Conservation (phyloP, 2,329 filamentous ascomycete species). For the Fonsecaea pedrosoi region DNA sequence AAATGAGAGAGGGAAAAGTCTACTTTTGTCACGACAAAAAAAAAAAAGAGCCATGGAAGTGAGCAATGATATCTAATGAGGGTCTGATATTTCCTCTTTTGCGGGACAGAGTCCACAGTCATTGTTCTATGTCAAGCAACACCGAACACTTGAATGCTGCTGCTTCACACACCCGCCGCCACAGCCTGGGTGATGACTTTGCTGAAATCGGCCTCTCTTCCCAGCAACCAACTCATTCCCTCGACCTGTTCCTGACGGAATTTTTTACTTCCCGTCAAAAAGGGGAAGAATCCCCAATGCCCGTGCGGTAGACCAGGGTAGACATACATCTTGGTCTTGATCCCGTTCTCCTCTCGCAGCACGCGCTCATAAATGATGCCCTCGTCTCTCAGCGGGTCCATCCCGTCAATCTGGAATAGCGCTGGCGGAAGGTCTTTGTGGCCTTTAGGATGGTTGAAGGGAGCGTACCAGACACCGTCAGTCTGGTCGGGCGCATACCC, state of each 20-base stretch:
- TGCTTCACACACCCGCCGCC: conserved; percentile 25
- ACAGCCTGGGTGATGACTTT: conserved; percentile 26
- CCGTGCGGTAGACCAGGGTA: conserved; percentile 46
- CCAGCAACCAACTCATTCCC: conserved; percentile 37
- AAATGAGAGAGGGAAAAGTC: conserved; percentile 39
- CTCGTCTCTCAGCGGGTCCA: conserved; percentile 43
- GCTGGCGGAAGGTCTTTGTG: conserved; percentile 42
- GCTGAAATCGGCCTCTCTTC: conserved; percentile 32
- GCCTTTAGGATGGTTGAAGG: conserved; percentile 38
- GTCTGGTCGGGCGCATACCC: conserved; percentile 37
- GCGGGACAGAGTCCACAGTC: neutral
- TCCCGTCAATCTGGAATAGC: conserved; percentile 42
- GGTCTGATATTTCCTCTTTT: neutral
- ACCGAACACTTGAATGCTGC: neutral
- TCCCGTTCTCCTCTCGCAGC: conserved; percentile 38
- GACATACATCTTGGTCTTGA: conserved; percentile 43
- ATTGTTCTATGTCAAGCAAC: neutral
- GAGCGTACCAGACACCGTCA: conserved; percentile 32
- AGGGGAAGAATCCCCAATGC: conserved; percentile 43
- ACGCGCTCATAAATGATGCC: conserved; percentile 41
- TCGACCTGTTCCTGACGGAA: conserved; percentile 41
- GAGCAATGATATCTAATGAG: conserved; percentile 3
- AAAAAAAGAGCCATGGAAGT: neutral
- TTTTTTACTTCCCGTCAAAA: conserved; percentile 39
- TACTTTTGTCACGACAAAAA: neutral